A percentile compares a stretch with the other conserved stretches of the same genome.
These are phyloP conservation scores for Cenchrus fungigraminus DNA, from an alignment of 176 grass and related monocot species.

Conservation along the genomic window DNA sequence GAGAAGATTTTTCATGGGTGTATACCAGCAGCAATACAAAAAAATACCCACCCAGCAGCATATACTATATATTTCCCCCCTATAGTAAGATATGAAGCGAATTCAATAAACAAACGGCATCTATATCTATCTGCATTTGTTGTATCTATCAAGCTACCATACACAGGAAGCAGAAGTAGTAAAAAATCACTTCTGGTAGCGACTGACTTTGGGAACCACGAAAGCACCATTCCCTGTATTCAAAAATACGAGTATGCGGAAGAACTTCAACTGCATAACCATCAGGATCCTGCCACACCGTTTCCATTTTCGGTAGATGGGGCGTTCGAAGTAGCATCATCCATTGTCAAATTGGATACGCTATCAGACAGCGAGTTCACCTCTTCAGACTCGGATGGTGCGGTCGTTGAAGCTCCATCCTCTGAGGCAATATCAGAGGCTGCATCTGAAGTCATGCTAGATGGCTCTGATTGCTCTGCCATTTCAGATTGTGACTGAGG, in stretches of 20 bases:
- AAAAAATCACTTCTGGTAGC: slow-evolving; percentile 42
- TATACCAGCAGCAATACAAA: slow-evolving; percentile 21
- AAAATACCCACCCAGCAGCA: slow-evolving; percentile 16
- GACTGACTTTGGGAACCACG: slow-evolving; percentile 23
- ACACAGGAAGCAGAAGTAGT: slow-evolving; percentile 46
- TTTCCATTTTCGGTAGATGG: slow-evolving; percentile 58
- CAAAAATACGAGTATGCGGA: slow-evolving; percentile 25
- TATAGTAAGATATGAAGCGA: slow-evolving; percentile 35
- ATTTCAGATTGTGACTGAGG: slow-evolving; percentile 56
- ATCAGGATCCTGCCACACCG: slow-evolving; percentile 44
- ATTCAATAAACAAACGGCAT: slow-evolving; percentile 45
- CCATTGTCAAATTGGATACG: slow-evolving; percentile 53
- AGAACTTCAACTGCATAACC: not conserved
- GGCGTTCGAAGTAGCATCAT: slow-evolving; percentile 62
- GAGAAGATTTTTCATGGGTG: slow-evolving; percentile 12
- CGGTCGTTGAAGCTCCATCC: slow-evolving; percentile 62
- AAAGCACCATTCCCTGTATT: slow-evolving; percentile 40
- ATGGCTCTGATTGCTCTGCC: slow-evolving; percentile 57
- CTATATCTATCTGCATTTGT: slow-evolving; percentile 47
- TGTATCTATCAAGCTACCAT: slow-evolving; percentile 55
- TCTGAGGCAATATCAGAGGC: slow-evolving; percentile 73
- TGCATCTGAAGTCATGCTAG: slow-evolving; percentile 63
- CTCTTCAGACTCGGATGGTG: slow-evolving; percentile 78
- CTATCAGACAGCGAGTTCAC: slow-evolving; percentile 55
- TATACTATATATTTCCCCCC: not conserved